Evolutionary conservation across 169 alveolate species (phyloP), one percentile per base, ranked within the genome.

Genomic region (Besnoitia besnoiti): DNA sequence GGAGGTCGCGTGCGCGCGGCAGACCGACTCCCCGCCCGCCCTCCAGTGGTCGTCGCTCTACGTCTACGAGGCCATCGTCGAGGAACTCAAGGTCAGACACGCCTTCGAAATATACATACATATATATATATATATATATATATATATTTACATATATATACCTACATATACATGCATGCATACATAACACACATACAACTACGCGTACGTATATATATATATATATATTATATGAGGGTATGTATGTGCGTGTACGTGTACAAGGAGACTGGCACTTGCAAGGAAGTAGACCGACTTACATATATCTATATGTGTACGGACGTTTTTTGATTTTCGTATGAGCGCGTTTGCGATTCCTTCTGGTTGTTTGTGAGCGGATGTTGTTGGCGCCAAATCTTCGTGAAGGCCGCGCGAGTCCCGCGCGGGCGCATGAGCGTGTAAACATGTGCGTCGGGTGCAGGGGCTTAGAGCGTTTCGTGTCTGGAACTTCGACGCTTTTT

Each of bases 71-170:
- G 40, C 49, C 42, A 42, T 80, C 7, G 47, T 80, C 46, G 47
- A 47, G n/a, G 89, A 80, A 21, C 89, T 80, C 89, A 80, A 80
- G 89, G 89, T 80, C 55, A 44, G n/a, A 33, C 40, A 67, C 7
- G 10, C 62, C 76, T n/a, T 55, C 12, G 67, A 55, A 55, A 55
- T 55, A 50, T 19, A 10, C 19, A 10, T 50, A 50, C 30, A 50
- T 19, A 10, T 14, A 67, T 67, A 35, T 1, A n/a, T 14, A 35
- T 35, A 14, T 14, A 67, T 67, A n/a, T 21, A 4, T 35, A n/a
- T 67, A 67, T 7, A 61, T 61, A 61, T 8, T 8, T 61, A n/a
- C 10, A 24, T 19, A 61, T 7, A 24, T n/a, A 8, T 30, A 61
- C 37, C 5, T 61, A 7, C n/a, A 16, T 67, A 2, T 67, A n/a